A percentile compares a stretch with the other conserved stretches of the same genome.
phyloP scores from a whole-genome alignment of 306 rosid genomes.

The Urtica urens region DNA sequence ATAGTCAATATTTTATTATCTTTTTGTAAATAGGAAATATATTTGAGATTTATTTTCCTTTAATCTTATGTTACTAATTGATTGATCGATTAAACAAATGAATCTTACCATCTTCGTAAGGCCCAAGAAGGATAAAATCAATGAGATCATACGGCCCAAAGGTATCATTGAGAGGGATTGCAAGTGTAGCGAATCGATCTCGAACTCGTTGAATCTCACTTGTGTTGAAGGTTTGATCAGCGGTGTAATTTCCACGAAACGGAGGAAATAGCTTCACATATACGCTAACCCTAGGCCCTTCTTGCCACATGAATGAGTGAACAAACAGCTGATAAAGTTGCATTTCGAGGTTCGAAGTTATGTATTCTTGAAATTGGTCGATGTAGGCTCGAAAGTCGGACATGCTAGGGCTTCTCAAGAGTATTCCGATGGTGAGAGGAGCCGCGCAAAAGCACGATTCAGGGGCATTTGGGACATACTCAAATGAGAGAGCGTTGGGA shows the following conservation, averaged over 20 bases:
- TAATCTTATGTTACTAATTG: no score
- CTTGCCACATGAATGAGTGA: background rate
- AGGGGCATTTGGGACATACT: background rate
- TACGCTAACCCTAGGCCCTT: constrained; percentile 4
- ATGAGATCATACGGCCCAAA: constrained; percentile 12
- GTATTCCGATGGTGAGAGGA: constrained; percentile 1
- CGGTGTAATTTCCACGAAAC: background rate
- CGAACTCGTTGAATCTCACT: background rate
- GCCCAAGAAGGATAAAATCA: background rate
- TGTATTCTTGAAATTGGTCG: background rate
- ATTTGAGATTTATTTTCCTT: no score
- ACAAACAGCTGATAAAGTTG: background rate
- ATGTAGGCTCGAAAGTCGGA: constrained; percentile 1
- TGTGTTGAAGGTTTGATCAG: background rate
- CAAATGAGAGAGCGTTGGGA: background rate
- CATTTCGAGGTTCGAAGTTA: background rate
- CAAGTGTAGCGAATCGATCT: background rate
- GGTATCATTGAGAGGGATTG: background rate
- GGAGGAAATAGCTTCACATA: constrained; percentile 5
- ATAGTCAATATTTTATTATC: no score
- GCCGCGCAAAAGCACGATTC: constrained; percentile 14
- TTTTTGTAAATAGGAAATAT: no score
- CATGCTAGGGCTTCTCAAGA: constrained; percentile 9
- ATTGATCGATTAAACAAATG: no score
- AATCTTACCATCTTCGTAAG: background rate